Evolutionary conservation across 2,329 filamentous ascomycete genomes (phyloP), one percentile per base, ranked within the genome.

Genomic region (Coniella vitis): DNA sequence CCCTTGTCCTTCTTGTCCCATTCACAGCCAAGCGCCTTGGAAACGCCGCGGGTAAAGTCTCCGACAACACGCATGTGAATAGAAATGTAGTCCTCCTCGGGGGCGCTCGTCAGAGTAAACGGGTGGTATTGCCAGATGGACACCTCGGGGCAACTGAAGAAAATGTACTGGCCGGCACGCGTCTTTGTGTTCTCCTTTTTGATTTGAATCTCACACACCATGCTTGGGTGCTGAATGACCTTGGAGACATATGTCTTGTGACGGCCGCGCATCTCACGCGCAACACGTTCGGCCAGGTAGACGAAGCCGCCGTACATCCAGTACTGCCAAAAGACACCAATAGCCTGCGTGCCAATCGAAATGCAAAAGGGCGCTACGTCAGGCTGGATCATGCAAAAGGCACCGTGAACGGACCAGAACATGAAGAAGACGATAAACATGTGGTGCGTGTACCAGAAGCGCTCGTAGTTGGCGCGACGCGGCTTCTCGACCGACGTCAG

Each of bases 381-480:
- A 45, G 87, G 83, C 66, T 88, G 87, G 61, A 91, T 91, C 87
- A 93, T 91, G 68, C 88, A 91, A 71, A 90, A 93, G 21, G 86
- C 85, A 51, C 87, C 88, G 67, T 94, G 88, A 60, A 91, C 78
- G n/a, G 87, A 83, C 87, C 87, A 93, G 74, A 93, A 90, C 58
- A 91, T 74, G 72, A 93, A 93, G 76, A 93, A 93, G 55, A 91
- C 62, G 66, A 91, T 80, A 65, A 93, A 93, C 64, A 93, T 78
- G 70, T 93, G 88, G 68, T 94, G 87, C 2, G 85, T 88, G 66
- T 90, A 90, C 87, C 88, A 94, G 74, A 93, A 94, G 21, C 87
- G 84, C 66, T 91, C 87, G 64, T 88, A 91, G 70, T 93, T 90
- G 53, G 84, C 84, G 47, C 87, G 81, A 44, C 87, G 78, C 9